Base-by-base conservation (phyloP, 2,329 filamentous ascomycete species). In the Atkinsonella hypoxylon region DNA sequence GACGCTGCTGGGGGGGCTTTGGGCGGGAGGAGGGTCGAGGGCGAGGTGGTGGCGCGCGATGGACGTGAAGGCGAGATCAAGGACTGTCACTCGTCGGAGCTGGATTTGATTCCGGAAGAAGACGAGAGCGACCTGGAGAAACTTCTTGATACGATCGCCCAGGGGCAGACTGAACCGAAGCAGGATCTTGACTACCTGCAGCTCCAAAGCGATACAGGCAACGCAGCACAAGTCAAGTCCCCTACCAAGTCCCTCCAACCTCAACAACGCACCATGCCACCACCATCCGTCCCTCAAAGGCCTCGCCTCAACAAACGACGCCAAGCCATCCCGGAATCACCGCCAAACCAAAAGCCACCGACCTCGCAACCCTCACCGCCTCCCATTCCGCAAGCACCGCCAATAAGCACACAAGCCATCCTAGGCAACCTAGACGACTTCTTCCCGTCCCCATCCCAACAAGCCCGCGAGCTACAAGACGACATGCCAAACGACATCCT, bases 371-470 rank as follows among this genome's bases (percentile, higher is more conserved):
- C 53, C 1, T 52, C 52, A 3, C 55, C 50, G 3, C 56, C 57
- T 1, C 55, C 36, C 0, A 17, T 46, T 22, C 2, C 26, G 7
- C 60, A 63, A 38, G 43, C 51, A 2, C 65, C 65, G 2, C 68
- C 67, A 1, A 56, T 63, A 22, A 75, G 73, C 55, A 80, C 77
- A 0, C 77, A 79, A 53, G 65, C 70, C 9, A 78, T 80, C n/a
- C 63, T 79, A 9, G 62, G 69, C 40, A 68, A 77, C 52, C 57
- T 75, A 8, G 75, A 78, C 39, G 75, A 78, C 49, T 71, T 79
- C 53, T 75, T 79, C 43, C 76, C 76, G 0, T 75, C 71, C n/a
- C 69, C 75, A 0, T 78, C 76, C 0, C 78, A 82, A 57, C 74
- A 79, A 58, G 67, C 70, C 7, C 67, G 71, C 17, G 78, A 82